A percentile compares a stretch with the other conserved stretches of the same genome.
Evolutionary conservation across 2,329 filamentous ascomycete genomes (phyloP).

Genomic region (Penicillium hesseltinei): DNA sequence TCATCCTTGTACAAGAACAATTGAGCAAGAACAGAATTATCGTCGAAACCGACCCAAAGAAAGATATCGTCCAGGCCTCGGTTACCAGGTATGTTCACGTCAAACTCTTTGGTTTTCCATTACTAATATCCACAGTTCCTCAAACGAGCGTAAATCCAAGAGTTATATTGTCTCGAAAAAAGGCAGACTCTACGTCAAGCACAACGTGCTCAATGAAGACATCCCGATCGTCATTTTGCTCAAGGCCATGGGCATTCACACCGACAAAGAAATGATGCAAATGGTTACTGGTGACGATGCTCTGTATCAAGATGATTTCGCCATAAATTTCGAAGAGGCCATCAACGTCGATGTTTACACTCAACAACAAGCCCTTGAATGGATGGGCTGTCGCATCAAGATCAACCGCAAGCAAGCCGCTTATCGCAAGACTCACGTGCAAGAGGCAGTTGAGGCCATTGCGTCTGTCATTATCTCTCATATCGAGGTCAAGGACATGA

Average conservation of each 20-base stretch:
- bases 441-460: slow-evolving; percentile 89
- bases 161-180: slow-evolving; percentile 95
- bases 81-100: slow-evolving; percentile 64
- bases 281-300: slow-evolving; percentile 85
- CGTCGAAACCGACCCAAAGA: slow-evolving; percentile 88
- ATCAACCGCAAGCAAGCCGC: slow-evolving; percentile 68
- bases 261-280: slow-evolving; percentile 91
- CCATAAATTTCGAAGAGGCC: slow-evolving; percentile 92
- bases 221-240: slow-evolving; percentile 93
- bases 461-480: slow-evolving; percentile 93
- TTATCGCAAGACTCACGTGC: slow-evolving; percentile 74
- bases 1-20: slow-evolving; percentile 97
- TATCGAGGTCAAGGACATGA: slow-evolving; percentile 83
- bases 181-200: slow-evolving; percentile 80
- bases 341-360: slow-evolving; percentile 81
- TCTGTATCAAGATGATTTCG: slow-evolving; percentile 89
- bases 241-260: slow-evolving; percentile 89
- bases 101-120: not conserved
- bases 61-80: slow-evolving; percentile 89
- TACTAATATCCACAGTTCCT: slow-evolving; percentile 64
- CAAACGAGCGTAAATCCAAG: slow-evolving; percentile 96
- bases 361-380: slow-evolving; percentile 93
- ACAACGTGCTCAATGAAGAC: slow-evolving; percentile 90
- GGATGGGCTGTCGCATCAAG: slow-evolving; percentile 81
- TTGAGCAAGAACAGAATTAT: slow-evolving; percentile 99